A percentile compares a stretch with the other conserved stretches of the same genome.
phyloP scores from a whole-genome alignment of 805 yeast species.

The Ogataea nitratoaversa region DNA sequence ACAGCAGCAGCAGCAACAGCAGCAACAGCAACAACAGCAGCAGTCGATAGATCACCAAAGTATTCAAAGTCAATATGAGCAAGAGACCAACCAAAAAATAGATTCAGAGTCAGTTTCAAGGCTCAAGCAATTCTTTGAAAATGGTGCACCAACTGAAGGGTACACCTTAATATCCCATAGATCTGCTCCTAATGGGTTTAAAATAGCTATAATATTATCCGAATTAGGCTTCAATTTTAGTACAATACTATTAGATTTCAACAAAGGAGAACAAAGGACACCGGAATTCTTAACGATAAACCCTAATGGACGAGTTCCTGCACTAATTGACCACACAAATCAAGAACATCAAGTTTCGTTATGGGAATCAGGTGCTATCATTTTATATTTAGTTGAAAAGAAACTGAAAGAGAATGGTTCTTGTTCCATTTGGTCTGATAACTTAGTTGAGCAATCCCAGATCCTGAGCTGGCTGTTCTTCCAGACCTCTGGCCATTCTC shows the following conservation, averaged over 20 bases:
- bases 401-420: constrained; percentile 57
- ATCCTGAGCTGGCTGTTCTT: constrained; percentile 87
- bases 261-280: constrained; percentile 84
- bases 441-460: constrained; percentile 74
- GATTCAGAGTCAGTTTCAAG: constrained; percentile 48
- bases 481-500: constrained; percentile 96
- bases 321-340: constrained; percentile 81
- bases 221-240: constrained; percentile 77
- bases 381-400: constrained; percentile 73
- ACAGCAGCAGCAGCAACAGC: constrained; percentile 4
- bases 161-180: constrained; percentile 78
- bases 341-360: constrained; percentile 62
- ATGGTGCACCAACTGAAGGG: constrained; percentile 64
- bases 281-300: constrained; percentile 92
- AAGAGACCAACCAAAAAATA: constrained; percentile 39
- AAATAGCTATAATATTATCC: constrained; percentile 84
- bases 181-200: constrained; percentile 94
- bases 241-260: constrained; percentile 82
- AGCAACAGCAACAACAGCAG: constrained; percentile 12
- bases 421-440: constrained; percentile 77
- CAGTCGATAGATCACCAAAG: constrained; percentile 33
- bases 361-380: constrained; percentile 95
- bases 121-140: constrained; percentile 65
- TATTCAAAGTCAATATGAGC: constrained; percentile 41
- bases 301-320: constrained; percentile 95